Percentiles rank a stretch among this genome's conserved stretches.
Conservation (phyloP, 1,284 basidiomycete species). For the Leucoagaricus sp. region DNA sequence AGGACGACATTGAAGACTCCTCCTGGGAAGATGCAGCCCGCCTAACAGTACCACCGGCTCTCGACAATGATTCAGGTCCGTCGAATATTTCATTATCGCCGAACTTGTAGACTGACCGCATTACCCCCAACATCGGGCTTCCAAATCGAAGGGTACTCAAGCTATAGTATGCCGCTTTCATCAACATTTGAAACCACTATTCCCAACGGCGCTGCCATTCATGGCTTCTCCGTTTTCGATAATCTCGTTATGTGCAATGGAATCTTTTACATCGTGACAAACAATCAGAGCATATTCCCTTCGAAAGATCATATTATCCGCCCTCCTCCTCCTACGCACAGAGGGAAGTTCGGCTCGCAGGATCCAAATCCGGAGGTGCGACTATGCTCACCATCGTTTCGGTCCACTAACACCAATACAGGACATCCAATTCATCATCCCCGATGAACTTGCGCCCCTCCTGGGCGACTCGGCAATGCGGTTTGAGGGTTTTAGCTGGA, state of each 20-base stretch:
- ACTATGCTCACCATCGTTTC: neutral
- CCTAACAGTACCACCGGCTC: neutral
- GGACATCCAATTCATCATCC: constrained; percentile 36
- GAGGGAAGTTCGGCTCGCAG: constrained; percentile 17
- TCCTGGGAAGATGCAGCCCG: neutral
- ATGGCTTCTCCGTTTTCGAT: constrained; percentile 29
- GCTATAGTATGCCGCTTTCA: neutral
- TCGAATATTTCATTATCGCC: no score
- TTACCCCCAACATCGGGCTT: no score
- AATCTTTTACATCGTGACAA: constrained; percentile 29
- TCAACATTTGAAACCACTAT: constrained; percentile 19
- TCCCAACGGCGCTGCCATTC: constrained; percentile 20
- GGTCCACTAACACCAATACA: no score
- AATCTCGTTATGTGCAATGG: constrained; percentile 30
- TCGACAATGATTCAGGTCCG: neutral
- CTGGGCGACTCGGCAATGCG: constrained; percentile 31
- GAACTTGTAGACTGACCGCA: no score
- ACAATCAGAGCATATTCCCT: constrained; percentile 18
- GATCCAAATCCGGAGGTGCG: constrained; percentile 27
- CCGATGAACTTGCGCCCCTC: constrained; percentile 25
- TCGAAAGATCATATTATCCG: constrained; percentile 17
- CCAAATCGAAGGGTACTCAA: neutral
- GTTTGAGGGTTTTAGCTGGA: constrained; percentile 31
- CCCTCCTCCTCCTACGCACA: constrained; percentile 17
- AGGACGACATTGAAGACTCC: neutral